Evolutionary conservation across 495 filamentous ascomycete species (phyloP).

Genomic region (Podospora sp.): DNA sequence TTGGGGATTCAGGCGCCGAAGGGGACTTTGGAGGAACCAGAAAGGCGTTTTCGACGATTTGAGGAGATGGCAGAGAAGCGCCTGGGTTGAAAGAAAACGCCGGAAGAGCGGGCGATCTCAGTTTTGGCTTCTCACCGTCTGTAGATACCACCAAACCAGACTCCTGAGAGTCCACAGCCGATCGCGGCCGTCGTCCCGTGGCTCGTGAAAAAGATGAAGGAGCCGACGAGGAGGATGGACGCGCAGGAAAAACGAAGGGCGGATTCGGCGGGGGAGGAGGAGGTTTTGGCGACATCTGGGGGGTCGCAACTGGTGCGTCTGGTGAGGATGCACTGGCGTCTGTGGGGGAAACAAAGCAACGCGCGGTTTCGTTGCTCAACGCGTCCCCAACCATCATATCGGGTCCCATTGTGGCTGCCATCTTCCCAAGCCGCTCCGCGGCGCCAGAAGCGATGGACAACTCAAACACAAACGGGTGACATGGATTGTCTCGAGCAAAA

Average conservation of each 20-base stretch:
- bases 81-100: constrained; percentile 69
- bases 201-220: constrained; percentile 50
- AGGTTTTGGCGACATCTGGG: constrained; percentile 41
- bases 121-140: constrained; percentile 26
- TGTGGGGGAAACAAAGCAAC: constrained; percentile 13
- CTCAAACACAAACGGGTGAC: constrained; percentile 40
- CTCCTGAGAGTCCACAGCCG: constrained; percentile 45
- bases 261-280: constrained; percentile 64
- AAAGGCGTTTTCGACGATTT: constrained; percentile 36
- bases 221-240: constrained; percentile 47
- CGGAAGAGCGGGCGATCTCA: constrained; percentile 55
- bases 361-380: constrained; percentile 28
- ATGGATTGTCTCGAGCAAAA: constrained; percentile 36
- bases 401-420: constrained; percentile 46
- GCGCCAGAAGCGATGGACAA: constrained; percentile 46
- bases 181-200: constrained; percentile 49
- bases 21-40: constrained; percentile 48
- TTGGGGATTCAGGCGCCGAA: constrained; percentile 45
- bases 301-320: constrained; percentile 25
- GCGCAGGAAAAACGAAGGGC: constrained; percentile 69
- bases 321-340: constrained; percentile 26
- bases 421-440: constrained; percentile 52
- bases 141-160: constrained; percentile 22
- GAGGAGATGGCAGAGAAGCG: constrained; percentile 31
- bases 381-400: constrained; percentile 37